Conservation (phyloP, 345 rosid genomes). For the Turritis glabra region DNA sequence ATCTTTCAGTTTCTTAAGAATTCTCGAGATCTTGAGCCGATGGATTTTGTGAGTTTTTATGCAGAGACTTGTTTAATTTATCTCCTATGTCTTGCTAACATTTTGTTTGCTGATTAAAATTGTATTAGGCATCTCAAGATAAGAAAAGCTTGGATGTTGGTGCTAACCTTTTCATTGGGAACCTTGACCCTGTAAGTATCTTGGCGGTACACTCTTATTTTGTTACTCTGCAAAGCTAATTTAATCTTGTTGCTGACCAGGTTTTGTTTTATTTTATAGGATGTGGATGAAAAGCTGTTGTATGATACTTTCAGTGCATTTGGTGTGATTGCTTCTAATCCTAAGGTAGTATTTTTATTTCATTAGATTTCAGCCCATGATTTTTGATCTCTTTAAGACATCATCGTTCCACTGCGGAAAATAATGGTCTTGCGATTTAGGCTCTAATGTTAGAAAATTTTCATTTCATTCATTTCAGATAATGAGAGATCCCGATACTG, state of each 20-base stretch:
- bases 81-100: neutral
- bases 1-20: neutral
- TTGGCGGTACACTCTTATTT: neutral
- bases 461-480: slow-evolving; percentile 58
- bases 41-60: slow-evolving; percentile 7
- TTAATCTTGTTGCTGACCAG: neutral
- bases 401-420: neutral
- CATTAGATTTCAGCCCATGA: neutral
- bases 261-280: slow-evolving; percentile 50
- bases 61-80: neutral
- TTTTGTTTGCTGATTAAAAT: slow-evolving; percentile 1
- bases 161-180: slow-evolving; percentile 96
- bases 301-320: slow-evolving; percentile 98
- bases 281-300: slow-evolving; percentile 95
- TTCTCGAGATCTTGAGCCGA: neutral
- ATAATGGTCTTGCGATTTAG: neutral
- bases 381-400: neutral
- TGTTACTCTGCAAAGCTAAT: neutral
- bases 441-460: slow-evolving; percentile 17
- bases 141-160: slow-evolving; percentile 98
- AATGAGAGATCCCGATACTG: slow-evolving; percentile 98
- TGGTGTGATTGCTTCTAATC: slow-evolving; percentile 94
- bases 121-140: slow-evolving; percentile 90
- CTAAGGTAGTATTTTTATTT: slow-evolving; percentile 59
- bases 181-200: slow-evolving; percentile 88